Evolutionary conservation across 495 filamentous ascomycete genomes (phyloP).

Genomic region (Astrocystis sublimbata): DNA sequence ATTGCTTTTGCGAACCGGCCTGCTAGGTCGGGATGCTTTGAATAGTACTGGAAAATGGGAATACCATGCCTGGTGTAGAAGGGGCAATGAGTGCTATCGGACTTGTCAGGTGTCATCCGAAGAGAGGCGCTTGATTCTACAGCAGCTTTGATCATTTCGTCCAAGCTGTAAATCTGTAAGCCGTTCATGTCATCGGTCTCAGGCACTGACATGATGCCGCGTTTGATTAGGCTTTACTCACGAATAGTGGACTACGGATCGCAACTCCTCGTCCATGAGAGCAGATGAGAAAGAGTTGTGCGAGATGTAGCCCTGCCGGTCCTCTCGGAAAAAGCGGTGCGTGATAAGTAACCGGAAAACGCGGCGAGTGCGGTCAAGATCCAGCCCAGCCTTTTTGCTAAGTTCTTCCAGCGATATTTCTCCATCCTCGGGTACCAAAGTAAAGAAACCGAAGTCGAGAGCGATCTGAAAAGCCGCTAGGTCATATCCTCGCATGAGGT

Average conservation of each 20-base stretch:
- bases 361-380: conserved; percentile 26
- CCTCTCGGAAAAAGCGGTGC: conserved; percentile 31
- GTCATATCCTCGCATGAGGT: conserved; percentile 26
- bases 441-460: conserved; percentile 35
- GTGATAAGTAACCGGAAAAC: conserved; percentile 30
- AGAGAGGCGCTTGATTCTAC: background rate
- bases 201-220: background rate
- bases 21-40: conserved; percentile 22
- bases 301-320: conserved; percentile 3
- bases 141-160: conserved; percentile 1
- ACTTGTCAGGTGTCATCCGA: background rate
- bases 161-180: background rate
- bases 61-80: conserved; percentile 27
- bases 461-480: conserved; percentile 35
- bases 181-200: no score
- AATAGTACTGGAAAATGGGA: conserved; percentile 34
- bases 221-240: background rate
- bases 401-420: conserved; percentile 16
- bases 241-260: conserved; percentile 10
- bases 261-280: conserved; percentile 9
- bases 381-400: conserved; percentile 29
- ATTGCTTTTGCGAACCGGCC: conserved; percentile 30
- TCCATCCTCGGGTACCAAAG: conserved; percentile 8
- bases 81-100: conserved; percentile 19
- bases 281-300: conserved; percentile 13